Base-by-base conservation (phyloP, 306 rosid genomes). In the Rosa rugosa region DNA sequence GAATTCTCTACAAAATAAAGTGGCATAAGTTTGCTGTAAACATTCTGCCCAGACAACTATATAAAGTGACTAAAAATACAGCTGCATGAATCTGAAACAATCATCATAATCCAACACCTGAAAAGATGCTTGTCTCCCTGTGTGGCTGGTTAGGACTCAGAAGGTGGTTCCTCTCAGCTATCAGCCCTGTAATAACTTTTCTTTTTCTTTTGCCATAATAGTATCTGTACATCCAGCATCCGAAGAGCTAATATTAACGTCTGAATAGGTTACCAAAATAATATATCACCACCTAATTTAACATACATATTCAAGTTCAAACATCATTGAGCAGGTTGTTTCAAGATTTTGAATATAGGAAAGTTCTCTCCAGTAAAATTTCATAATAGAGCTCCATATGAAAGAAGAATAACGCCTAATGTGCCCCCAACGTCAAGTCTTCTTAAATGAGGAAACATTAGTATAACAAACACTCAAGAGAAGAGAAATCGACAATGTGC, bases 1-100 rank as follows among this genome's bases (percentile, higher is more conserved):
- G 99, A 91, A 87, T 80, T 81, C 79, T 16, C 84, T 92, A 84
- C 94, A 89, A 95, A 93, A 79, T 91, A 93, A 93, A 95, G 97
- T 59, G 75, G 71, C 77, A 31, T 31, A 31, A 31, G 36, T 31
- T 31, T 31, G 36, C 36, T 31, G 36, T 31, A 31, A 31, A 31
- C 36, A 31, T 31, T 31, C 36, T 31, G 36, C 36, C 18, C 10
- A 50, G 31, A 8, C 3, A 7, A 40, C 12, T 8, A 5, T 8
- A 5, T 4, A 40, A 18, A 40, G 17, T 12, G 11, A 22, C 11
- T 5, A 5, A 44, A 11, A 44, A 54, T 10, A 22, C 54, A 64
- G 20, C 40, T 4, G 17, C 8, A 40, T 23, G 34, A 72, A 6
- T 47, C 56, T 49, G 20, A 51, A 13, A 27, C 50, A 44, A 18